Base-by-base conservation (phyloP, 306 rosid genomes). In the Alnus rubra region DNA sequence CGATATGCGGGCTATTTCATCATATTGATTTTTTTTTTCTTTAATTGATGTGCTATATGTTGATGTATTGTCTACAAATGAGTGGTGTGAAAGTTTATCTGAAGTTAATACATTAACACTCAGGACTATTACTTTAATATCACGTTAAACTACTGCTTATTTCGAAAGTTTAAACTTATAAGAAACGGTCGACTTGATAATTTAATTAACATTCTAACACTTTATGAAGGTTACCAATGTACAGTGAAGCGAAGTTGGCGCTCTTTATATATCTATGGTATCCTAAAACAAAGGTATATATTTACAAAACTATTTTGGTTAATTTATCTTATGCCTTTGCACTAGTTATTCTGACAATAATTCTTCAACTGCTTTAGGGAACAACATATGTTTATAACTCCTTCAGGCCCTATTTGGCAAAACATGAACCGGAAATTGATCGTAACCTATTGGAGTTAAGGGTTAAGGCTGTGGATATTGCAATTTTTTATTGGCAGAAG, bases 211-310 rank as follows among this genome's bases (percentile, higher is more conserved):
- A 33, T 33, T 33, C 2, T 33, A 33, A 33, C 37, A 33, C 37
- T 1, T 42, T 7, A 11, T 71, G 3, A 54, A 83, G 89, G 87
- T 50, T 83, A 54, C 89, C 89, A 39, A 54, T 86, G 42, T 83
- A 86, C 76, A 19, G 58, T 49, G 87, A 80, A 74, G 81, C 76
- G 12, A 86, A 86, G 80, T 60, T 86, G 72, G 89, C 83, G 45
- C 63, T 86, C 42, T 74, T 86, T 5, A 48, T 86, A 2, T 86
- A 86, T 54, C 83, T 86, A 16, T 86, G 87, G 89, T 81, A 76
- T 35, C 83, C 86, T 2, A 76, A 82, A 51, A 80, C 77, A 74
- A 82, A 73, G 69, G 89, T 86, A 71, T 64, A 55, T 16, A 18
- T 16, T 55, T 16, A 2, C 28, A 54, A 54, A 54, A 18, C 9